These are phyloP conservation scores for Apodospora peruviana DNA, from an alignment of 495 filamentous ascomycete genomes.

Conservation along the genomic window DNA sequence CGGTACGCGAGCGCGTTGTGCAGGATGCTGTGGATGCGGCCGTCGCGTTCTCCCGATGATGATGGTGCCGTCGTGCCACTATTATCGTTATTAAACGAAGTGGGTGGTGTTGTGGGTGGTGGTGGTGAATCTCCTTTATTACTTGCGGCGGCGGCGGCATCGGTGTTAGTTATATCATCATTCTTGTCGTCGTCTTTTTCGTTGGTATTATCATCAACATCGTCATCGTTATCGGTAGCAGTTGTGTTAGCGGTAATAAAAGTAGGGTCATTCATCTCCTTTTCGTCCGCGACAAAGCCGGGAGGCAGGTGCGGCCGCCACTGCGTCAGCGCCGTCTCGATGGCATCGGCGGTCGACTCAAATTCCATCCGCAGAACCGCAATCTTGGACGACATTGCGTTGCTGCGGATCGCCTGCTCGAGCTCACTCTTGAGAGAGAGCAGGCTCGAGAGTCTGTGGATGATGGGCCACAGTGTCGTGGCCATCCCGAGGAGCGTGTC, in stretches of 20 bases:
- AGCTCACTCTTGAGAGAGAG: constrained; percentile 46
- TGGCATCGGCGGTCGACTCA: constrained; percentile 47
- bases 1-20: constrained; percentile 60
- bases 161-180: neutral
- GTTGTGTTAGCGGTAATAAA: neutral
- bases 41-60: constrained; percentile 16
- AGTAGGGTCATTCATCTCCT: constrained; percentile 1
- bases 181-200: neutral
- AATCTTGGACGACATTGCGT: constrained; percentile 37
- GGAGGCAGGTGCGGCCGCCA: constrained; percentile 47
- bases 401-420: constrained; percentile 33
- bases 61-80: neutral
- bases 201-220: neutral
- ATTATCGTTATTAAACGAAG: neutral
- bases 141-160: neutral
- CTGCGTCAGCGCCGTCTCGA: constrained; percentile 49
- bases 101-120: neutral
- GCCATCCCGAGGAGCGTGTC: constrained; percentile 59
- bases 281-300: constrained; percentile 12
- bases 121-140: too few species aligned
- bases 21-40: constrained; percentile 41
- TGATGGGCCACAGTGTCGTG: constrained; percentile 58
- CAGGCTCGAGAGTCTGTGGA: constrained; percentile 54
- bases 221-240: neutral
- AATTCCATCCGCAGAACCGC: constrained; percentile 51